phyloP scores from a whole-genome alignment of 31 red algal genomes.

The Porphyra umbilicalis region DNA sequence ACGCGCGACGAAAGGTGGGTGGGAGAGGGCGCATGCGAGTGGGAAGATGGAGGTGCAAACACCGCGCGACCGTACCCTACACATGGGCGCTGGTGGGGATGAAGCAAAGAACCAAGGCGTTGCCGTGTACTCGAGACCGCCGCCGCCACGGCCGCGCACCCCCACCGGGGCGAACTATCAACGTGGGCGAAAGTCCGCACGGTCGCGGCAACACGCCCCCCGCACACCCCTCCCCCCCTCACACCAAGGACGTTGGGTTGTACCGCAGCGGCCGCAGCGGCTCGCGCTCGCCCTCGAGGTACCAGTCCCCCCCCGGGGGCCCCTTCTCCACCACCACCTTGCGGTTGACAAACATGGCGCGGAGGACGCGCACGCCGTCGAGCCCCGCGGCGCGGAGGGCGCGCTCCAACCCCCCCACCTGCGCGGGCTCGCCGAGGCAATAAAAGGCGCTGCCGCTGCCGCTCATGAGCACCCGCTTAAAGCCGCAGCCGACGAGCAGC shows the following conservation, averaged over 20 bases:
- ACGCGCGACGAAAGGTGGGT: neutral
- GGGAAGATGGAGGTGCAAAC: neutral
- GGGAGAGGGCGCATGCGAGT: neutral
- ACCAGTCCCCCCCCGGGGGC: neutral
- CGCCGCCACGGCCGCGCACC: too few species aligned
- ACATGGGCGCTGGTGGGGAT: too few species aligned
- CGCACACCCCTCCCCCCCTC: neutral
- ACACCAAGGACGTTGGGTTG: neutral
- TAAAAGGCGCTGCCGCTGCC: constrained; percentile 42
- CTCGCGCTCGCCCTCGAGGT: neutral
- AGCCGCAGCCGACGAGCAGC: constrained; percentile 55
- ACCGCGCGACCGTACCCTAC: too few species aligned
- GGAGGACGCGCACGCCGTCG: neutral
- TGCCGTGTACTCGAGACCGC: too few species aligned
- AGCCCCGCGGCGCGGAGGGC: neutral
- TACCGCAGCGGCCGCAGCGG: neutral
- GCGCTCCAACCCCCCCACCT: neutral
- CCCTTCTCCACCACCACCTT: neutral
- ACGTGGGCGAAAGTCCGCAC: too few species aligned
- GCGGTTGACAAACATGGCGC: neutral
- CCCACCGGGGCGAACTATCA: too few species aligned
- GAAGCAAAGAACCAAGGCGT: too few species aligned
- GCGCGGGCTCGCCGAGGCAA: constrained; percentile 19
- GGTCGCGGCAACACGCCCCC: too few species aligned
- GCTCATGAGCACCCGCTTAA: constrained; percentile 75